These are phyloP conservation scores for Ettlia oleoabundans DNA, from an alignment of 139 green algal genomes.

Conservation along the genomic window DNA sequence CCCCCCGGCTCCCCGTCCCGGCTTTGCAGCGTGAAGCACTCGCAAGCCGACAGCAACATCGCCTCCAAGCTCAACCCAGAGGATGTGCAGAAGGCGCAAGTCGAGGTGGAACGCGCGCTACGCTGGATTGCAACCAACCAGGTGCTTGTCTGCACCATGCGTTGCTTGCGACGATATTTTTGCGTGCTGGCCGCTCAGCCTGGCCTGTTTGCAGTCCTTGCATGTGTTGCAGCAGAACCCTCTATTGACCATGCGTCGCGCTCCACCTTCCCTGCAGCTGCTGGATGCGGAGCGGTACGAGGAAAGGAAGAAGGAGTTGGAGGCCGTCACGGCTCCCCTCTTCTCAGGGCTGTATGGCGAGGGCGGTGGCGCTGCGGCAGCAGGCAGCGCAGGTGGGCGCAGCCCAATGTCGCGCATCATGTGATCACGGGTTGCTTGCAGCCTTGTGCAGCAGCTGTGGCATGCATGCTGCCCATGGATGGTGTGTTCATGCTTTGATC, in stretches of 20 bases:
- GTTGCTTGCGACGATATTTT: neutral
- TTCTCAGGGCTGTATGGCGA: conserved; percentile 79
- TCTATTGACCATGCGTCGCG: neutral
- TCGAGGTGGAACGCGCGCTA: conserved; percentile 85
- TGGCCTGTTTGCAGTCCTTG: no score
- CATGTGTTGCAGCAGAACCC: neutral
- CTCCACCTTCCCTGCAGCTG: neutral
- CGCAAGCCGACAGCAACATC: conserved; percentile 82
- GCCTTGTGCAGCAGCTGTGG: neutral
- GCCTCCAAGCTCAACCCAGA: conserved; percentile 78
- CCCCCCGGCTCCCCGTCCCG: no score
- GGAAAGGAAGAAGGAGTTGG: conserved; percentile 96
- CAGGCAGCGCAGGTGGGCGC: neutral
- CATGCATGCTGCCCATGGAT: no score
- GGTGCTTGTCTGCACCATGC: neutral
- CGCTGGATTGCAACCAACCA: conserved; percentile 95
- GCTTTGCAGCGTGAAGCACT: conserved; percentile 98
- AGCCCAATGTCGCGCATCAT: neutral
- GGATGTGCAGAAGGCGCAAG: conserved; percentile 91
- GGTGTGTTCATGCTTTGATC: no score
- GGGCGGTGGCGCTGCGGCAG: neutral
- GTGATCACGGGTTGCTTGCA: no score
- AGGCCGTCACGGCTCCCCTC: conserved; percentile 93
- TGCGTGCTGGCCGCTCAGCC: no score
- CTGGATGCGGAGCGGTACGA: conserved; percentile 90